Evolutionary conservation across 2,329 filamentous ascomycete genomes (phyloP).

Genomic region (Colletotrichum sp.): DNA sequence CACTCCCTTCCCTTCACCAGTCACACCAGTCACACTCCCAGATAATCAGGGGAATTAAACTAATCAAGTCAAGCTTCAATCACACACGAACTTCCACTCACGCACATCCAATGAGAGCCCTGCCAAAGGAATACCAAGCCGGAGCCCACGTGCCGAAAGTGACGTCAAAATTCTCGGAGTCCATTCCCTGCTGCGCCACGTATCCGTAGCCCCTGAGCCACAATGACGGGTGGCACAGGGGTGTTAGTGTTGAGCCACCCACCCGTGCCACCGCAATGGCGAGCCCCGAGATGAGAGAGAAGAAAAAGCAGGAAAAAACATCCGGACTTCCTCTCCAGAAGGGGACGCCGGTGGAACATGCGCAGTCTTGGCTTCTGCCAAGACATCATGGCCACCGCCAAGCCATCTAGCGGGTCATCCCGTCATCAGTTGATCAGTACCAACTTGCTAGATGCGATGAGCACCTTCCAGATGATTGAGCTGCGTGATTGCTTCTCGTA

Average conservation of each 20-base stretch:
- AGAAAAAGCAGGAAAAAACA: background rate
- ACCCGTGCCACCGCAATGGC: background rate
- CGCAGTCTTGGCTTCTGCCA: background rate
- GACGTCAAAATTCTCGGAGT: background rate
- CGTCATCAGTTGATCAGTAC: background rate
- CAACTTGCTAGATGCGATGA: background rate
- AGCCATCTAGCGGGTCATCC: slow-evolving; percentile 6
- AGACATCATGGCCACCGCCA: background rate
- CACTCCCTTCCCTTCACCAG: background rate
- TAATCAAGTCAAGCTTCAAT: background rate
- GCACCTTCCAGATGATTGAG: background rate
- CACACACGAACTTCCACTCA: no score
- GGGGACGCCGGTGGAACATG: background rate
- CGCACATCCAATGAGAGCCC: background rate
- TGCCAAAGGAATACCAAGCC: background rate
- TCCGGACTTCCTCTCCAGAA: background rate
- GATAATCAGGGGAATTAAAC: background rate
- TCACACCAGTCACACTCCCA: background rate
- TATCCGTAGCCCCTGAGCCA: background rate
- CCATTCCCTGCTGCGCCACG: background rate
- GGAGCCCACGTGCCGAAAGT: background rate
- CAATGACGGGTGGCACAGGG: background rate
- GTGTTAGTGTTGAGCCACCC: background rate
- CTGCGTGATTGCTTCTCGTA: background rate
- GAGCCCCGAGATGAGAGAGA: background rate